phyloP scores from a whole-genome alignment of 2,329 filamentous ascomycete genomes.

The Cercospora janseana region DNA sequence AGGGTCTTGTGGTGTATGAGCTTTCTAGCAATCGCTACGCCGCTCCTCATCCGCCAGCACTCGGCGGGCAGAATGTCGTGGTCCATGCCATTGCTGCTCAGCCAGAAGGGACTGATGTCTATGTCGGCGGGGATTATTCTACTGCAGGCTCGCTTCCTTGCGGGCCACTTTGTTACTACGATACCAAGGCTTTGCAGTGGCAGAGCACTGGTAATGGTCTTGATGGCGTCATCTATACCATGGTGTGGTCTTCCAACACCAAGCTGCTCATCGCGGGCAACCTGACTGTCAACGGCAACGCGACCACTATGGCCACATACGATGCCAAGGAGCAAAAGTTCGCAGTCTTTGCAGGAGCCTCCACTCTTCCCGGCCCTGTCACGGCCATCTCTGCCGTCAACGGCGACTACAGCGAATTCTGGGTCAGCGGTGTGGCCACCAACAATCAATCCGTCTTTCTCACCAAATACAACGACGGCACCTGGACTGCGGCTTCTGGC shows the following conservation, averaged over 20 bases:
- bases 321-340: conserved; percentile 67
- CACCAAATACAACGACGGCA: conserved; percentile 70
- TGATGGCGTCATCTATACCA: conserved; percentile 65
- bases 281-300: conserved; percentile 64
- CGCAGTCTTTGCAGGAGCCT: conserved; percentile 60
- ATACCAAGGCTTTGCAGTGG: conserved; percentile 71
- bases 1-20: conserved; percentile 78
- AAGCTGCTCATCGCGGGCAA: conserved; percentile 76
- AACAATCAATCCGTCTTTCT: conserved; percentile 70
- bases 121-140: conserved; percentile 81
- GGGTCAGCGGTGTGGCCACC: conserved; percentile 67
- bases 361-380: conserved; percentile 74
- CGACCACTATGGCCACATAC: conserved; percentile 69
- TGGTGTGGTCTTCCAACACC: conserved; percentile 73
- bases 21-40: conserved; percentile 62
- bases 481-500: conserved; percentile 65
- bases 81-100: conserved; percentile 75
- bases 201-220: conserved; percentile 71
- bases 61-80: conserved; percentile 66
- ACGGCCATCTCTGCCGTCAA: conserved; percentile 73
- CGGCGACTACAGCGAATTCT: conserved; percentile 68
- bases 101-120: conserved; percentile 70
- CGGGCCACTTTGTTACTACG: conserved; percentile 76
- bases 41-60: conserved; percentile 68
- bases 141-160: conserved; percentile 80